Evolutionary conservation across 768 basidiomycete genomes (phyloP).

Genomic region (Suillus ampliporus): DNA sequence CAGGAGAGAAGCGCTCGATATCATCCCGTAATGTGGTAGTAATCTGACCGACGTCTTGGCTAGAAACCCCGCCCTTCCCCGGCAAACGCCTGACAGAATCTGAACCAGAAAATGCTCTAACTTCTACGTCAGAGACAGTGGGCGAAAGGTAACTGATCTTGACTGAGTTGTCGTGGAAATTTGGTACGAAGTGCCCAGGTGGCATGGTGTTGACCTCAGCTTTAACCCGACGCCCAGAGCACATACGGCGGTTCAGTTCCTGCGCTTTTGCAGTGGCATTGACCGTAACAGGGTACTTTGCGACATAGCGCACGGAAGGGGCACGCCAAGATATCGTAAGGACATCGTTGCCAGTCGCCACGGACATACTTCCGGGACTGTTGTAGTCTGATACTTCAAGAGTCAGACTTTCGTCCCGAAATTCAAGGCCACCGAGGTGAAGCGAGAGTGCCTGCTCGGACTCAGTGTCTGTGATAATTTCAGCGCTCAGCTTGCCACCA

Average conservation of each 20-base stretch:
- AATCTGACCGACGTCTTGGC: conserved; percentile 22
- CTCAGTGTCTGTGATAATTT: conserved; percentile 48
- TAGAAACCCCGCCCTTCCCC: conserved; percentile 25
- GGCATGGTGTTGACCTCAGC: conserved; percentile 51
- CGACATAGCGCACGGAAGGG: conserved; percentile 54
- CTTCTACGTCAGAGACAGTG: conserved; percentile 26
- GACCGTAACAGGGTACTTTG: conserved; percentile 37
- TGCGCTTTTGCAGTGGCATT: conserved; percentile 35
- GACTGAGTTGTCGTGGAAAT: conserved; percentile 41
- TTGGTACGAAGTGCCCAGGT: conserved; percentile 30
- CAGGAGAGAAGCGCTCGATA: conserved; percentile 25
- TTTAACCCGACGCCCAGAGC: conserved; percentile 51
- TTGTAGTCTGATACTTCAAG: conserved; percentile 50
- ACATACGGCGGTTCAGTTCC: conserved; percentile 41
- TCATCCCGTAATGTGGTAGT: conserved; percentile 30
- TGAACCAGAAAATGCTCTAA: conserved; percentile 40
- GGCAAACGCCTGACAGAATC: conserved; percentile 29
- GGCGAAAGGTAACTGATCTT: conserved; percentile 50
- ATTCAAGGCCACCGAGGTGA: conserved; percentile 54
- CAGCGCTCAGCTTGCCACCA: conserved; percentile 43
- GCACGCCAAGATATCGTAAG: conserved; percentile 57
- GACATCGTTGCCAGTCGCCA: conserved; percentile 39
- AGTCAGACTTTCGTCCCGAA: conserved; percentile 46
- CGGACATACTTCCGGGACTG: conserved; percentile 49
- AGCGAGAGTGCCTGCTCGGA: conserved; percentile 46